Evolutionary conservation across 1,284 basidiomycete genomes (phyloP), one percentile per base, ranked within the genome.

Genomic region (Moniliophthora roreri): DNA sequence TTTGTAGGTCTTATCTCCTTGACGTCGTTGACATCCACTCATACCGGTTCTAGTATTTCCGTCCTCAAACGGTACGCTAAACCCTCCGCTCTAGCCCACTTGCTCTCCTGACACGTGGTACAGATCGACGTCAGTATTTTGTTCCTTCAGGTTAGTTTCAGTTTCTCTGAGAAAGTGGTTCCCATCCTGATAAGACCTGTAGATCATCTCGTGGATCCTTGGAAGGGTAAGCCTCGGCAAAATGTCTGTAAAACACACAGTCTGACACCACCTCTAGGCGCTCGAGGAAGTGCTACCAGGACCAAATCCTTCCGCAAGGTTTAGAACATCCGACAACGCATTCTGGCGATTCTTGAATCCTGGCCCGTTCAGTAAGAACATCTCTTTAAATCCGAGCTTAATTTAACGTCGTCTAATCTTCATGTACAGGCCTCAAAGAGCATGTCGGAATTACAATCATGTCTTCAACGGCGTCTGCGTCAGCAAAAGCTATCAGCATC

Each of bases 371-470:
- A 82, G 78, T 80, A 56, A 36, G 72, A 66, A 13, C 24, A 20
- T n/a, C 18, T 15, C 37, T 38, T 36, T 40, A 16, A 21, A 16
- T 35, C 32, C 44, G 10, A 37, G 0, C 13, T 8, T 7, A 37
- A n/a, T n/a, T n/a, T n/a, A n/a, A n/a, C n/a, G 9, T n/a, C 9
- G 10, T 36, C 16, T 42, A 45, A n/a, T 11, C 26, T 34, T 11
- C 24, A 38, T 16, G 20, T 34, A 50, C 39, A 78, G 77, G 83
- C 63, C 70, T 82, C 63, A 81, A 81, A 68, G 82, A 85, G 62
- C 81, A 84, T 62, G 79, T 81, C 34, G 76, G 80, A 2, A 80
- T 82, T 54, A 79, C 77, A n/a, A 82, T 84, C 56, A 80, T 84
- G 67, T 65, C 77, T 5, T 73, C 77, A n/a, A 80, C 80, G 4